A percentile compares a stretch with the other conserved stretches of the same genome.
Evolutionary conservation across 2,329 filamentous ascomycete species (phyloP).

Genomic region (Uncinocarpus reesii): DNA sequence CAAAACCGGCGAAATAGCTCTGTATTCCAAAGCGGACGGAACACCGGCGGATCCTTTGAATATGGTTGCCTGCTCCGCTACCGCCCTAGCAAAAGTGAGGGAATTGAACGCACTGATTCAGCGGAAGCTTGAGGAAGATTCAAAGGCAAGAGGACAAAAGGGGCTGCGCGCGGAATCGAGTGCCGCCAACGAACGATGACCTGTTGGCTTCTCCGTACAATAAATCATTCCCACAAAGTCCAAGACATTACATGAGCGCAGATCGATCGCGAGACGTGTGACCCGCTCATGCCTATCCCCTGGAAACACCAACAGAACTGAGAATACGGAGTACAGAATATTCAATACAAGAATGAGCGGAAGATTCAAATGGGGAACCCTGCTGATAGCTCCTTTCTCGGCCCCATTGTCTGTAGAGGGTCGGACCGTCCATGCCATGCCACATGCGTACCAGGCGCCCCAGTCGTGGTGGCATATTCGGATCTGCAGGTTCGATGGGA

Average conservation of each 20-base stretch:
- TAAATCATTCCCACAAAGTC: neutral
- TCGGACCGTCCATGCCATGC: neutral
- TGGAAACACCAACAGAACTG: neutral
- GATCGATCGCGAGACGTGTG: neutral
- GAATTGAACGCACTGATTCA: conserved; percentile 67
- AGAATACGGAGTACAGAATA: neutral
- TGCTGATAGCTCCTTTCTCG: neutral
- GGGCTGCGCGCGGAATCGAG: conserved; percentile 72
- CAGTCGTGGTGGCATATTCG: too few species aligned
- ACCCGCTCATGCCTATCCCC: neutral
- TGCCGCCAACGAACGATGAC: conserved; percentile 70
- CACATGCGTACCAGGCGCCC: neutral
- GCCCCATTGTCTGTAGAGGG: neutral
- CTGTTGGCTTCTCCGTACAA: neutral
- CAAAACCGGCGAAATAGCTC: conserved; percentile 78
- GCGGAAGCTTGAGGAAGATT: conserved; percentile 63
- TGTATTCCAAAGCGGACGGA: conserved; percentile 83
- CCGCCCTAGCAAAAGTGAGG: conserved; percentile 69
- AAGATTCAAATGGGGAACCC: neutral
- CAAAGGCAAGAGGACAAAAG: conserved; percentile 50
- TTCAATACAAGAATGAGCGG: neutral
- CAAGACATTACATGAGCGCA: neutral
- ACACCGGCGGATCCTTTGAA: conserved; percentile 67
- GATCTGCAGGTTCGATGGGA: too few species aligned
- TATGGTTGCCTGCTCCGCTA: conserved; percentile 63